phyloP scores from a whole-genome alignment of 768 basidiomycete species.

The Mycena latifolia region DNA sequence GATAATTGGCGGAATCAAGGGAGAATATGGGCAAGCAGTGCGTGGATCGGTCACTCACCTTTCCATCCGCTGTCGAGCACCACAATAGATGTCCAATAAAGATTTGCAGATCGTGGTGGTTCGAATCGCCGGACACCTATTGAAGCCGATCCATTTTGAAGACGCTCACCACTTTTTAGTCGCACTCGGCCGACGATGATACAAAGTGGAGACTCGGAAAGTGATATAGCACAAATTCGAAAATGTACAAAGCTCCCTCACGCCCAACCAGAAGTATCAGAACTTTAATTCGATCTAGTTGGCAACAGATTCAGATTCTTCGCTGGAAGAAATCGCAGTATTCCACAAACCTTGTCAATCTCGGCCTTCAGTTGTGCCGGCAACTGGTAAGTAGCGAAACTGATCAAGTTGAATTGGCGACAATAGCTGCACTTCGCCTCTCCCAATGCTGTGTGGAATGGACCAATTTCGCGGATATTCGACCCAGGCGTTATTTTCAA shows the following conservation, averaged over 20 bases:
- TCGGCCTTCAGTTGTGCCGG: conserved; percentile 5
- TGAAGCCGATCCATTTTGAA: neutral
- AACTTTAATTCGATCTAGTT: conserved; percentile 17
- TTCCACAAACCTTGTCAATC: conserved; percentile 18
- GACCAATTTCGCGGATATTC: neutral
- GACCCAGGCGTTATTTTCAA: neutral
- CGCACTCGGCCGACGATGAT: conserved; percentile 3
- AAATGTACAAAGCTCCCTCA: conserved; percentile 5
- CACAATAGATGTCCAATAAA: too few relatives aligned
- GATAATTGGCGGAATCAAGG: too few relatives aligned
- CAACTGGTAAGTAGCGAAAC: conserved; percentile 1
- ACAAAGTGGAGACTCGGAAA: neutral
- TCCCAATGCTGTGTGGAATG: neutral
- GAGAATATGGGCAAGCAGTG: too few relatives aligned
- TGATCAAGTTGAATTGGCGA: conserved; percentile 11
- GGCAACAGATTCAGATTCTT: conserved; percentile 7
- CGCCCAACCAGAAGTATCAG: conserved; percentile 13
- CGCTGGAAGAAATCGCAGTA: neutral
- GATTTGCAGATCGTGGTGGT: neutral
- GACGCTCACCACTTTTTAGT: conserved; percentile 1
- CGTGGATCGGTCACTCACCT: too few relatives aligned
- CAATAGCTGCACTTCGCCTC: neutral
- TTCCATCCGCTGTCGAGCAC: too few relatives aligned
- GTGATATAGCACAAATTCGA: conserved; percentile 13
- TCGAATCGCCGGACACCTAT: neutral